These are phyloP conservation scores for Coemansia sp. DNA, from an alignment of 371 early-diverging fungal species.

Conservation along the genomic window DNA sequence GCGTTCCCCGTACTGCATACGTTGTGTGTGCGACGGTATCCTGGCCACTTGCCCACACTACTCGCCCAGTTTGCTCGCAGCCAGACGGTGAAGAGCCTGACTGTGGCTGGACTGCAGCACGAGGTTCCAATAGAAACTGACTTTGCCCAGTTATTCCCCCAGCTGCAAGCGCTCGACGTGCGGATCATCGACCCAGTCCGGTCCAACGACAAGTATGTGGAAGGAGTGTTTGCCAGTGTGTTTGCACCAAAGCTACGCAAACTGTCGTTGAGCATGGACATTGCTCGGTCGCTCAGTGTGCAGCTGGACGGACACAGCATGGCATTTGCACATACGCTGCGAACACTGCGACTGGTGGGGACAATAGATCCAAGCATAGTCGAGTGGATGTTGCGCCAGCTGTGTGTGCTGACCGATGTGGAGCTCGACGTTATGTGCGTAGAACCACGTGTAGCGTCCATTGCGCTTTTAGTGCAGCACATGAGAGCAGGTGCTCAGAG, in stretches of 20 bases:
- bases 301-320: not conserved
- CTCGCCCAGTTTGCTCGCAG: slow-evolving; percentile 5
- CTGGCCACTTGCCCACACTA: not conserved
- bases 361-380: not conserved
- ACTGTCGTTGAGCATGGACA: not conserved
- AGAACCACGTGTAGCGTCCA: not conserved
- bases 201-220: not conserved
- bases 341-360: not conserved
- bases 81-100: not conserved
- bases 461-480: not conserved
- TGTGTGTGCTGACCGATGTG: not conserved
- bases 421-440: not conserved
- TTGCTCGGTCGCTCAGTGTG: not conserved
- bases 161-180: slow-evolving; percentile 2
- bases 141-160: not conserved
- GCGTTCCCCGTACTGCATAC: slow-evolving; percentile 9
- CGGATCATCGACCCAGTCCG: not conserved
- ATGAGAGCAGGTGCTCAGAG: not conserved
- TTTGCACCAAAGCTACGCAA: not conserved
- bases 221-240: not conserved
- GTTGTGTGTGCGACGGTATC: slow-evolving; percentile 15
- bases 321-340: not conserved
- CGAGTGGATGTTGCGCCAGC: not conserved
- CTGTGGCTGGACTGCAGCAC: slow-evolving; percentile 6
- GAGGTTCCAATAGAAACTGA: not conserved